Evolutionary conservation across 2,329 filamentous ascomycete species (phyloP), one percentile per base, ranked within the genome.

Genomic region (Lomentospora prolificans): DNA sequence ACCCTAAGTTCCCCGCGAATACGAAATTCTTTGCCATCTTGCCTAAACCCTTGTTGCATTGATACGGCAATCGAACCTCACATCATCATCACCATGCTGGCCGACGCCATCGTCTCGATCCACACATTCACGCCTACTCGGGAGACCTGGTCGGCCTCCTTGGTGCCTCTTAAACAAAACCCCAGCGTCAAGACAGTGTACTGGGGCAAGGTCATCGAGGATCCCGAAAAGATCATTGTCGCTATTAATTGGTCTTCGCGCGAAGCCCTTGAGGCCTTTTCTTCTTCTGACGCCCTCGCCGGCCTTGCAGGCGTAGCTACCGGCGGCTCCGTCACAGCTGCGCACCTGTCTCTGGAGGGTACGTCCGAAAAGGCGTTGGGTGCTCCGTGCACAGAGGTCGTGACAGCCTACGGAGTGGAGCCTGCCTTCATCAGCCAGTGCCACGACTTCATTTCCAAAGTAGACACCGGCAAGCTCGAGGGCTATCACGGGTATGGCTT

Each of bases 241-340:
- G 61, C 68, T 52, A 62, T 69, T 27, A 64, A 64, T 55, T 73
- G 71, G 71, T 58, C 61, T 46, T 69, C 68, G 7, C 55, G 59
- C 6, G 61, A 61, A 33, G 66, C 67, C 50, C 65, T 70, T 60
- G 61, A 66, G 57, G 67, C 68, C 58, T 77, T 75, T 31, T 7
- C 25, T 17, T 31, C 25, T 12, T 51, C 48, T 22, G 58, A 67
- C 71, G 58, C 67, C 67, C 57, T 72, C 70, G 5, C 67, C 52
- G 4, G 19, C 30, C 31, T 36, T 4, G 31, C 51, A 17, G 51
- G 51, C 31, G 51, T 41, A 5, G 28, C 51, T 14, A n/a, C 70
- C 25, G 68, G 65, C 58, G 72, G 70, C 55, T 68, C 70, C 51
- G 71, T 68, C 60, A 73, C 72, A 62, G 66, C 72, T 17, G 67